Conservation (phyloP, 1,139 yeast species). For the Yamadazyma triangularis region DNA sequence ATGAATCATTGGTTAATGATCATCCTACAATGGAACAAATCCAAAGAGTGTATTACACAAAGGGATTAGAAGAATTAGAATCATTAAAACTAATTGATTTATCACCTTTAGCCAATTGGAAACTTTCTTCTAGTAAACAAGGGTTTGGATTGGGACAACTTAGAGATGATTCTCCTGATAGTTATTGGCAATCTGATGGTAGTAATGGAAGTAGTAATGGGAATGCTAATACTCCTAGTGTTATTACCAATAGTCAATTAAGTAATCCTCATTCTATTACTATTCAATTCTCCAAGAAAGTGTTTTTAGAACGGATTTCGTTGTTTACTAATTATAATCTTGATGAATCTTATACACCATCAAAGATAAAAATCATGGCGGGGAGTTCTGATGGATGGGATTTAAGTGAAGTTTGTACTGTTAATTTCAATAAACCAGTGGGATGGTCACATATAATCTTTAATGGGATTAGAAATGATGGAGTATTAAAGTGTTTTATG, state of each 20-base stretch:
- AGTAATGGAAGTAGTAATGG: conserved; percentile 26
- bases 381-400: conserved; percentile 86
- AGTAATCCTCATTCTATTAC: conserved; percentile 84
- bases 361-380: conserved; percentile 62
- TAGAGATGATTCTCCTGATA: conserved; percentile 67
- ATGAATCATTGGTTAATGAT: conserved; percentile 13
- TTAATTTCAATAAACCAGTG: conserved; percentile 64
- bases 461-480: conserved; percentile 54
- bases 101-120: conserved; percentile 83
- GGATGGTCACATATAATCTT: conserved; percentile 86
- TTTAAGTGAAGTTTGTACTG: conserved; percentile 64
- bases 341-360: conserved; percentile 94
- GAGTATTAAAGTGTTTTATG: conserved; percentile 67
- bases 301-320: conserved; percentile 64
- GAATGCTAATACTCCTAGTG: conserved; percentile 19
- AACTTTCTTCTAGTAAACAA: conserved; percentile 68
- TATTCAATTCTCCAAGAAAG: conserved; percentile 76
- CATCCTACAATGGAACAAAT: conserved; percentile 36
- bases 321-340: conserved; percentile 60
- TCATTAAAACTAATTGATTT: conserved; percentile 61
- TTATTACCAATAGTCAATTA: conserved; percentile 30
- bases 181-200: conserved; percentile 97
- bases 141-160: conserved; percentile 71
- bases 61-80: conserved; percentile 56
- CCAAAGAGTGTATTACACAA: conserved; percentile 38